Evolutionary conservation across 225 moss, liverwort and hornwort genomes (phyloP).

Genomic region (Neckera pumila): DNA sequence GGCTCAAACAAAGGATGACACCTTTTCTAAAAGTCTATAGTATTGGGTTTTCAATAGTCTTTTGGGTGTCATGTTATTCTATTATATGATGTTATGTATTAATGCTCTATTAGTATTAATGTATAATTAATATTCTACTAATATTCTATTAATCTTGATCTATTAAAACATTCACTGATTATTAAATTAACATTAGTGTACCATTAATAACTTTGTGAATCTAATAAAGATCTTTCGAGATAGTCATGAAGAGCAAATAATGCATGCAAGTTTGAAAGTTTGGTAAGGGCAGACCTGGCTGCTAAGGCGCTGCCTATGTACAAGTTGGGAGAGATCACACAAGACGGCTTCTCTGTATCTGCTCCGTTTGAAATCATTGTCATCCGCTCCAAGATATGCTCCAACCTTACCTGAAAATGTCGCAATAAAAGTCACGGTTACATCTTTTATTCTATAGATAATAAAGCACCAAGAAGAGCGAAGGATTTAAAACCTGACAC

Average conservation of each 20-base stretch:
- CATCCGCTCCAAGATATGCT: conserved; percentile 87
- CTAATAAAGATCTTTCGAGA: not conserved
- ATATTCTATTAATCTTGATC: not conserved
- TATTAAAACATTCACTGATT: not conserved
- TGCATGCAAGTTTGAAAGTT: not conserved
- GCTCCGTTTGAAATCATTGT: conserved; percentile 77
- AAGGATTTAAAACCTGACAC: not conserved
- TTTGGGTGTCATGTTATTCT: not conserved
- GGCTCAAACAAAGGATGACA: not conserved
- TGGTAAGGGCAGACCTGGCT: conserved; percentile 35
- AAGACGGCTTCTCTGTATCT: conserved; percentile 83
- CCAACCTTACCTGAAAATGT: conserved; percentile 67
- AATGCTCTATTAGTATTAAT: not conserved
- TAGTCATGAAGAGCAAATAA: not conserved
- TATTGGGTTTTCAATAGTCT: not conserved
- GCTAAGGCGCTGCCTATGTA: conserved; percentile 86
- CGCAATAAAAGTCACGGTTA: not conserved
- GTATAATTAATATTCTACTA: not conserved
- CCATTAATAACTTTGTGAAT: not conserved
- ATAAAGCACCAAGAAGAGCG: not conserved
- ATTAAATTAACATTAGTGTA: not conserved
- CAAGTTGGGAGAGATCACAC: conserved; percentile 57
- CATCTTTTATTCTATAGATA: not conserved
- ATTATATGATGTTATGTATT: not conserved
- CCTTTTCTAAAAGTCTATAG: not conserved